A percentile compares a stretch with the other conserved stretches of the same genome.
Conservation (phyloP, 257 asterid species). For the Anisodus acutangulus region DNA sequence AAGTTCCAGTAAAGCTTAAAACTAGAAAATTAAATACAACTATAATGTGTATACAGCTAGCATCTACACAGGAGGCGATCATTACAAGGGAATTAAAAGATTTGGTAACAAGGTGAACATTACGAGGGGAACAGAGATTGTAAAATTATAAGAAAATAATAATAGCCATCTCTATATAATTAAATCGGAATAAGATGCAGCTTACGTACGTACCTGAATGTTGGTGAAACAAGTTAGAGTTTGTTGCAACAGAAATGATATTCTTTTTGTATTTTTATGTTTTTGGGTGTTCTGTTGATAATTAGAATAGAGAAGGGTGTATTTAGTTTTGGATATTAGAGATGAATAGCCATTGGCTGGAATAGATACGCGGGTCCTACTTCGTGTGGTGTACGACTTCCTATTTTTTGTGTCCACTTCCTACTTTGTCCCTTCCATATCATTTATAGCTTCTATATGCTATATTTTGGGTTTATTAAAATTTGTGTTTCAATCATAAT, state of each 20-base stretch:
- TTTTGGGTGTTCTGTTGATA: background rate
- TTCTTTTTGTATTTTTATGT: background rate
- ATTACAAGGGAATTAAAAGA: background rate
- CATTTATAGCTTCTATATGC: too few relatives aligned
- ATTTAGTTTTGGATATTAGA: conserved; percentile 35
- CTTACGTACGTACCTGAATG: conserved; percentile 29
- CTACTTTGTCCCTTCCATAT: background rate
- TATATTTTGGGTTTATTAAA: too few relatives aligned
- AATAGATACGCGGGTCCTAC: conserved; percentile 47
- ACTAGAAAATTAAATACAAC: background rate
- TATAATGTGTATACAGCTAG: background rate
- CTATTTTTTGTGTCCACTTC: background rate
- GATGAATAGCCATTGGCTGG: conserved; percentile 56
- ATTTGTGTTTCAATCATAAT: too few relatives aligned
- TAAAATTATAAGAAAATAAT: background rate
- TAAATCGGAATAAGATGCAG: background rate
- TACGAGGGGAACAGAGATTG: background rate
- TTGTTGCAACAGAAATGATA: conserved; percentile 39
- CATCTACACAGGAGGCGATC: background rate
- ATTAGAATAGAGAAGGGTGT: background rate
- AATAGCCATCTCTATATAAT: background rate
- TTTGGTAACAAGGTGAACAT: background rate
- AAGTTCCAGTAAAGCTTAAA: background rate
- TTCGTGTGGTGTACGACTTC: conserved; percentile 54
- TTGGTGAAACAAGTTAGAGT: conserved; percentile 28